Evolutionary conservation across 768 basidiomycete species (phyloP).

Genomic region (Tylopilus balloui): DNA sequence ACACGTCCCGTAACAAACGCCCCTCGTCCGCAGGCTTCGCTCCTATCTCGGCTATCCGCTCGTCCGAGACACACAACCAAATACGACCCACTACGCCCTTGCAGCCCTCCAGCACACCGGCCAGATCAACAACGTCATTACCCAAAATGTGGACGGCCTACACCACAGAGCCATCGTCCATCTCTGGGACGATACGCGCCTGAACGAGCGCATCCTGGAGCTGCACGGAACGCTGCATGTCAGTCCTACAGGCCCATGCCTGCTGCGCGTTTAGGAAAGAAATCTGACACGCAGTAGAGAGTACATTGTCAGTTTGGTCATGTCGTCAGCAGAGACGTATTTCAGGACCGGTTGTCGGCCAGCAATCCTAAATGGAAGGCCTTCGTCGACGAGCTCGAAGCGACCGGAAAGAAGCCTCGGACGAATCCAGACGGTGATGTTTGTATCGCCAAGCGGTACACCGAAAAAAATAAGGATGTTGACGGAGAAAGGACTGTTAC

Average conservation of each 20-base stretch:
- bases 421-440: constrained; percentile 96
- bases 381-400: constrained; percentile 60
- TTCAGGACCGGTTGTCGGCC: constrained; percentile 67
- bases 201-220: constrained; percentile 57
- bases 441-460: constrained; percentile 21
- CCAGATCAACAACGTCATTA: constrained; percentile 61
- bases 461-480: neutral
- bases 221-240: constrained; percentile 89
- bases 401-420: constrained; percentile 53
- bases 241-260: constrained; percentile 16
- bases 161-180: constrained; percentile 72
- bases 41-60: constrained; percentile 84
- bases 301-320: constrained; percentile 80
- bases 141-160: constrained; percentile 92
- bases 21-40: constrained; percentile 44
- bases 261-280: neutral
- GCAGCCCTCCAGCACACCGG: constrained; percentile 75
- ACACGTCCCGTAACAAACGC: neutral
- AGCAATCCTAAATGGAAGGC: constrained; percentile 79
- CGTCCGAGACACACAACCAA: constrained; percentile 78
- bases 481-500: neutral
- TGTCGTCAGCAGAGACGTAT: constrained; percentile 55
- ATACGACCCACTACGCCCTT: constrained; percentile 84
- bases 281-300: constrained; percentile 33
- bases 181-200: constrained; percentile 37